Conservation (phyloP, 768 basidiomycete genomes). For the Aureoboletus auriporus region DNA sequence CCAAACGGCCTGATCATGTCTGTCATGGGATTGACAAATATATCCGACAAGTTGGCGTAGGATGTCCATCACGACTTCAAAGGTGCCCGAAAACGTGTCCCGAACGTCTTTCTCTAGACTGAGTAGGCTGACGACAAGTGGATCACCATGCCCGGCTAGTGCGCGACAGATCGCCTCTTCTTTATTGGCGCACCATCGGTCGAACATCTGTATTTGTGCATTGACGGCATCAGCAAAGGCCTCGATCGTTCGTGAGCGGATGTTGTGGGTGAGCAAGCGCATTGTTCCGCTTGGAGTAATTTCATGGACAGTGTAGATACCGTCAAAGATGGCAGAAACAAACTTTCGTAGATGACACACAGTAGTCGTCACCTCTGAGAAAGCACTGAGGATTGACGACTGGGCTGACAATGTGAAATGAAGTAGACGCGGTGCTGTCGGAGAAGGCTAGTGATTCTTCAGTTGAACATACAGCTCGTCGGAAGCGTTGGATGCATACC, state of each 20-base stretch:
- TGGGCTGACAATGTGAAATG: constrained; percentile 70
- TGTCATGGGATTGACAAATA: constrained; percentile 27
- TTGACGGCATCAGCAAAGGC: constrained; percentile 79
- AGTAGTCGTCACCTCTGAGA: constrained; percentile 58
- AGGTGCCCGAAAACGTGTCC: constrained; percentile 54
- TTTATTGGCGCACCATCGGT: constrained; percentile 64
- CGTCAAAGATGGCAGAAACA: constrained; percentile 43
- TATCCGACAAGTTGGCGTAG: constrained; percentile 33
- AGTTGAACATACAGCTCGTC: background rate
- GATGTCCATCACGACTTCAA: constrained; percentile 52
- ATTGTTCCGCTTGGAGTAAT: constrained; percentile 19
- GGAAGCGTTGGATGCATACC: constrained; percentile 13
- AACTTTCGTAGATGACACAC: constrained; percentile 63
- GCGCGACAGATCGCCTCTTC: constrained; percentile 70
- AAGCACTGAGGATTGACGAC: constrained; percentile 55
- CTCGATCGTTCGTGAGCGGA: constrained; percentile 60
- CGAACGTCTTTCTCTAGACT: constrained; percentile 56
- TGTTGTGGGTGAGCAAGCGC: constrained; percentile 22
- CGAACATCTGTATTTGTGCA: constrained; percentile 51
- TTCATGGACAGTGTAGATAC: constrained; percentile 15
- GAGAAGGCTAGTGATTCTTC: constrained; percentile 37
- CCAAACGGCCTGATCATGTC: constrained; percentile 34
- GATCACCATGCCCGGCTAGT: constrained; percentile 40
- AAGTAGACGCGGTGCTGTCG: constrained; percentile 53
- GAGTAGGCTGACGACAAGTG: constrained; percentile 58